Conservation (phyloP, 192 early-diverging fungal genomes). For the Podila minutissima region DNA sequence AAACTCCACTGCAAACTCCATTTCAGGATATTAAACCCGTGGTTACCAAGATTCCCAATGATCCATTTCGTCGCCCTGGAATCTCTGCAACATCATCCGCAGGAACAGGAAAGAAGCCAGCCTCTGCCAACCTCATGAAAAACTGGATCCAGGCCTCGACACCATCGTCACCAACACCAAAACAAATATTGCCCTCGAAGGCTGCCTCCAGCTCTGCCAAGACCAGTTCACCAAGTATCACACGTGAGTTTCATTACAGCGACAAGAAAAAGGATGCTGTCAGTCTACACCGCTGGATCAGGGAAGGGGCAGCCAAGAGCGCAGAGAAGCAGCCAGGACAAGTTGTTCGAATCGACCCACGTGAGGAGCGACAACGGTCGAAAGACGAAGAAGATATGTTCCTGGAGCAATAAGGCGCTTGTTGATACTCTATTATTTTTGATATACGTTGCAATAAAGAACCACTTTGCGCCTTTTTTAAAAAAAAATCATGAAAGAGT, state of each 20-base stretch:
- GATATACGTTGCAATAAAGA: no score
- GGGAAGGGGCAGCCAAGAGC: neutral
- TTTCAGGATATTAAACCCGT: neutral
- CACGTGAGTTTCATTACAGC: slow-evolving; percentile 13
- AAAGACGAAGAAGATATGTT: no score
- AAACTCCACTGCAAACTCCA: neutral
- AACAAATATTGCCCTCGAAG: neutral
- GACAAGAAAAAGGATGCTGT: slow-evolving; percentile 11
- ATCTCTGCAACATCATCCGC: neutral
- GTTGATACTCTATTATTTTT: no score
- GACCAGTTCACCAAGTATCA: neutral
- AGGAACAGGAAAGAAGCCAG: neutral
- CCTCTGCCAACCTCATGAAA: neutral
- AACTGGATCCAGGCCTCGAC: neutral
- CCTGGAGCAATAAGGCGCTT: no score
- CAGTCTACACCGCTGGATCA: slow-evolving; percentile 33
- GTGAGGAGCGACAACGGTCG: no score
- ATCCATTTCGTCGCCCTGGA: neutral
- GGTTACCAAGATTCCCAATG: neutral
- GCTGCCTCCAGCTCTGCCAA: neutral
- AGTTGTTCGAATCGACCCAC: no score
- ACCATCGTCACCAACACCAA: neutral
- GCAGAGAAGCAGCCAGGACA: no score
- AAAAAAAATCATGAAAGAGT: no score
- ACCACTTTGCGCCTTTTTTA: no score